Percentiles rank a stretch among this genome's conserved stretches.
These are phyloP conservation scores for Alternaria metachromatica DNA, from an alignment of 2,329 filamentous ascomycete genomes.

Conservation along the genomic window DNA sequence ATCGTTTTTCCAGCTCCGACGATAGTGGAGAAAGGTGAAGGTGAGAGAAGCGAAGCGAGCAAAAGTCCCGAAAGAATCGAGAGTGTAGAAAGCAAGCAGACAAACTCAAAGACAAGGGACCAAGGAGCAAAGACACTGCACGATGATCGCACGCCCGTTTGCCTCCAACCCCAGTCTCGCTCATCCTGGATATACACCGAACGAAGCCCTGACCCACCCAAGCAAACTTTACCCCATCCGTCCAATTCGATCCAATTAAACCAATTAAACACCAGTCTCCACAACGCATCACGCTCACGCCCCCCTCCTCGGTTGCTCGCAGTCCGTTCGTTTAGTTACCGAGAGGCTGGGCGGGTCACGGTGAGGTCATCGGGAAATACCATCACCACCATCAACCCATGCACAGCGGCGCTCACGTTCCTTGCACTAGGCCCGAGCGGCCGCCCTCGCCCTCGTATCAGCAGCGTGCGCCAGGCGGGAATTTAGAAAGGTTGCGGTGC, in stretches of 20 bases:
- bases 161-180: constrained; percentile 8
- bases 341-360: constrained; percentile 1
- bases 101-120: neutral
- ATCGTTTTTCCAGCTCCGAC: constrained; percentile 1
- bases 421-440: constrained; percentile 2
- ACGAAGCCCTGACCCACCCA: neutral
- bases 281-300: neutral
- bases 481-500: neutral
- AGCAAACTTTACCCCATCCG: constrained; percentile 5
- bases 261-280: neutral
- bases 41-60: constrained; percentile 7
- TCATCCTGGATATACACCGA: constrained; percentile 1
- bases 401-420: constrained; percentile 1
- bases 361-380: constrained; percentile 13
- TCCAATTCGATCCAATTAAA: constrained; percentile 11
- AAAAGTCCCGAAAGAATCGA: neutral
- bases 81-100: neutral
- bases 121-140: constrained; percentile 8
- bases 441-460: neutral
- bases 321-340: neutral
- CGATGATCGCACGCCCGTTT: constrained; percentile 15
- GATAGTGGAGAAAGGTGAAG: constrained; percentile 11
- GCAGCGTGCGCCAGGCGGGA: neutral
- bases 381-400: neutral
- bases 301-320: neutral